These are phyloP conservation scores for Sonneratia caseolaris DNA, from an alignment of 345 rosid genomes.

Conservation along the genomic window DNA sequence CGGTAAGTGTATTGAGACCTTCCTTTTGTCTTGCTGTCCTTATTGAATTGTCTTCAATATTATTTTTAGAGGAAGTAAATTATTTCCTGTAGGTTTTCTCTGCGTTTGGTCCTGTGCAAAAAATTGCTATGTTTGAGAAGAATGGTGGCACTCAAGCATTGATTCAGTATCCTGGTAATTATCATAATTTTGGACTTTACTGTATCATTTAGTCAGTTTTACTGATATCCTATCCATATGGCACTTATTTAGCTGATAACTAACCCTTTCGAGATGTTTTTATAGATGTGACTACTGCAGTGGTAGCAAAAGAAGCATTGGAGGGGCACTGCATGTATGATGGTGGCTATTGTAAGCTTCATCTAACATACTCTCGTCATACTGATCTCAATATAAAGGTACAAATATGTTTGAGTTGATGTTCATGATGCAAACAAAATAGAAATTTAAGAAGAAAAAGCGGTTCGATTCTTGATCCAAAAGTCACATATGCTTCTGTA, in stretches of 20 bases:
- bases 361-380: slow-evolving; percentile 69
- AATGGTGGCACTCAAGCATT: slow-evolving; percentile 95
- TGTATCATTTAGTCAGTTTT: not conserved
- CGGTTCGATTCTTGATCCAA: slow-evolving; percentile 29
- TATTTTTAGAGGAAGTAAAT: slow-evolving; percentile 4
- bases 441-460: slow-evolving; percentile 32
- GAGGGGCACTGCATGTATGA: slow-evolving; percentile 99
- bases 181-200: not conserved
- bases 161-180: slow-evolving; percentile 75
- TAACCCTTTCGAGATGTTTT: slow-evolving; percentile 9
- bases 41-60: not conserved
- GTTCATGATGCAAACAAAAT: slow-evolving; percentile 21
- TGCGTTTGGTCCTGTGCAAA: slow-evolving; percentile 81
- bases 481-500: slow-evolving; percentile 45
- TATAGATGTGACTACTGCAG: slow-evolving; percentile 73
- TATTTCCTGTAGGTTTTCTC: slow-evolving; percentile 57
- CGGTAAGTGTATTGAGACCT: slow-evolving; percentile 34
- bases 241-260: not conserved
- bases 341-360: slow-evolving; percentile 99
- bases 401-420: slow-evolving; percentile 45
- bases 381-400: slow-evolving; percentile 99
- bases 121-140: slow-evolving; percentile 92
- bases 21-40: not conserved
- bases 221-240: not conserved
- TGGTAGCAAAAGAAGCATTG: slow-evolving; percentile 76